phyloP scores from a whole-genome alignment of 345 rosid genomes.

The Ceriops decandra region DNA sequence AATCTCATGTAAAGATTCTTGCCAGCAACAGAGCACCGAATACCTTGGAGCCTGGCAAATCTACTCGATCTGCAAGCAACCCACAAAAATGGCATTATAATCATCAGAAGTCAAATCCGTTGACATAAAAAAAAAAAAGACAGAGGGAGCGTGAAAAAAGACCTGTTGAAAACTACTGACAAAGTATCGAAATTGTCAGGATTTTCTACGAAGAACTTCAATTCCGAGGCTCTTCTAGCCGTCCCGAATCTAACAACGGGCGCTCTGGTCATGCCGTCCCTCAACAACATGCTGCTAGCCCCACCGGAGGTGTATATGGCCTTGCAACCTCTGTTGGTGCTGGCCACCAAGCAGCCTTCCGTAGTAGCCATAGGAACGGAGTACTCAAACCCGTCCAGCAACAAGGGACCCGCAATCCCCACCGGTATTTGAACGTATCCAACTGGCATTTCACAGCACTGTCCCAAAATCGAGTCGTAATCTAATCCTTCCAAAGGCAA shows the following conservation, averaged over 20 bases:
- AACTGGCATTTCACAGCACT: conserved; percentile 97
- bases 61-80: conserved; percentile 63
- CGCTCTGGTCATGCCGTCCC: conserved; percentile 83
- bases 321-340: conserved; percentile 90
- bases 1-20: conserved; percentile 78
- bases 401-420: conserved; percentile 85
- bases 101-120: neutral
- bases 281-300: conserved; percentile 50
- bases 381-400: conserved; percentile 79
- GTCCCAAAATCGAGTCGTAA: conserved; percentile 77
- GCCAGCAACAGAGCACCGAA: conserved; percentile 69
- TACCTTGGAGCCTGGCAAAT: conserved; percentile 61
- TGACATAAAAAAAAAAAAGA: neutral
- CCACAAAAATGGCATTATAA: conserved; percentile 1
- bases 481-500: conserved; percentile 80
- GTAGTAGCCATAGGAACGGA: conserved; percentile 96
- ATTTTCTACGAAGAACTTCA: conserved; percentile 78
- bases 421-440: conserved; percentile 94
- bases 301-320: conserved; percentile 78
- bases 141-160: too few species aligned
- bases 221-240: conserved; percentile 57
- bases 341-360: conserved; percentile 92
- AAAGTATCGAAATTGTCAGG: conserved; percentile 64
- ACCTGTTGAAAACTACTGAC: conserved; percentile 72
- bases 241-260: conserved; percentile 68